A percentile compares a stretch with the other conserved stretches of the same genome.
Conservation (phyloP, 1,139 yeast species). For the Hansenula anomala region DNA sequence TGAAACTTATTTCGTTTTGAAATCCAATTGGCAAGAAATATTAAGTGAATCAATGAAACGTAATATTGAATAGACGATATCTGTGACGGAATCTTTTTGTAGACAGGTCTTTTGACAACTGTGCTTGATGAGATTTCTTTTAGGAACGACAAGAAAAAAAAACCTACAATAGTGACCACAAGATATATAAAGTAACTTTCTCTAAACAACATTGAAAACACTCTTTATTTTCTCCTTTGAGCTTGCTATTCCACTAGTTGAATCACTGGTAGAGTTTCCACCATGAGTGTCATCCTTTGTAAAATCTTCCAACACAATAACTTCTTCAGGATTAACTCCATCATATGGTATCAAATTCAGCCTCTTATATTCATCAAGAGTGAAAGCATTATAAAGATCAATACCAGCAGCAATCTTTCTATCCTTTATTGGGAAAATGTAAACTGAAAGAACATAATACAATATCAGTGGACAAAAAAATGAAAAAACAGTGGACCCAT, state of each 20-base stretch:
- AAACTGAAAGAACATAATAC: conserved; percentile 16
- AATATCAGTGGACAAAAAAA: conserved; percentile 18
- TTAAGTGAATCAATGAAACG: neutral
- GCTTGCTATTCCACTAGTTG: neutral
- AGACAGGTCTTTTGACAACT: neutral
- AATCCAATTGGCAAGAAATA: conserved; percentile 42
- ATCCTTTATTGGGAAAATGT: conserved; percentile 19
- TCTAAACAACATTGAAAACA: too few relatives aligned
- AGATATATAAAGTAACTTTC: too few relatives aligned
- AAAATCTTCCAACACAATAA: conserved; percentile 5
- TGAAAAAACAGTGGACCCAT: conserved; percentile 21
- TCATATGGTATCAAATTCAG: conserved; percentile 15
- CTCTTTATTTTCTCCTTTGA: neutral
- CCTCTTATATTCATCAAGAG: conserved; percentile 21
- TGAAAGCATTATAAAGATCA: conserved; percentile 22
- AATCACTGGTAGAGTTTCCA: neutral
- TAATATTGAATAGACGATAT: neutral
- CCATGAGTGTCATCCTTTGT: neutral
- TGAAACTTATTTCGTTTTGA: conserved; percentile 41
- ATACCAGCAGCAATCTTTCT: conserved; percentile 14
- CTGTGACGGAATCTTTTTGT: too few relatives aligned
- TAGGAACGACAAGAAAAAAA: too few relatives aligned
- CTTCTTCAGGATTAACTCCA: conserved; percentile 10
- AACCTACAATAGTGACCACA: too few relatives aligned
- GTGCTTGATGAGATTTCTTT: too few relatives aligned